Evolutionary conservation across 805 yeast genomes (phyloP), one percentile per base, ranked within the genome.

Genomic region (Wickerhamiella cacticola): DNA sequence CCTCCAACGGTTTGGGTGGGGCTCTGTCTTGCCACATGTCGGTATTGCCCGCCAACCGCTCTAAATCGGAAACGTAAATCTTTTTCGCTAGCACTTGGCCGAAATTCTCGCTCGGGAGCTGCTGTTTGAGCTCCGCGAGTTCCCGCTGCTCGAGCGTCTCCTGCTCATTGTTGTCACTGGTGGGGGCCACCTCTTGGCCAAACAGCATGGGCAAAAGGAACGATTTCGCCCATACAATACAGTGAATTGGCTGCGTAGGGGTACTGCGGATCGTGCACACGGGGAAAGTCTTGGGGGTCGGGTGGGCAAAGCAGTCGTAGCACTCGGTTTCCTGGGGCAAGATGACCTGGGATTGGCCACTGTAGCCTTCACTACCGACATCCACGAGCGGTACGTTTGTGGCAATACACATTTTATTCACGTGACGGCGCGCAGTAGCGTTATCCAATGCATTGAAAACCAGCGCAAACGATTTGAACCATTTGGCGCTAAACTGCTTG

Each of bases 181-280:
- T 79, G 5, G 81, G 76, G 50, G 75, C 66, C 5, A 68, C 70
- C 6, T 63, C 69, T 5, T 55, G 61, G 22, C 70, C 72, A 29
- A 87, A 89, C 31, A 92, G 68, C 59, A 86, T 94, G 21, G 76
- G 72, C 60, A 92, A 87, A 45, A 92, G 65, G 59, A 85, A 94
- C 56, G 82, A 85, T 61, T 92, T 92, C 7, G 96, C 94, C 99
- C 99, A 92, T 1, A 94, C 95, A 22, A 92, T 80, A 63, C 96
- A 87, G 60, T 92, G 99, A 5, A 92, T 80, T 0, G 96, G 96
- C 59, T 83, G 87, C 0, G 95, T 84, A 0, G 99, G 99, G 0
- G 98, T 92, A 5, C 96, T 85, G 53, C 99, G 72, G 50, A 92
- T 92, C 0, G 98, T 92, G 63, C 99, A 92, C 1, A 92, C 96